Conservation (phyloP, 2,329 filamentous ascomycete species). For the Macroventuria anomochaeta region DNA sequence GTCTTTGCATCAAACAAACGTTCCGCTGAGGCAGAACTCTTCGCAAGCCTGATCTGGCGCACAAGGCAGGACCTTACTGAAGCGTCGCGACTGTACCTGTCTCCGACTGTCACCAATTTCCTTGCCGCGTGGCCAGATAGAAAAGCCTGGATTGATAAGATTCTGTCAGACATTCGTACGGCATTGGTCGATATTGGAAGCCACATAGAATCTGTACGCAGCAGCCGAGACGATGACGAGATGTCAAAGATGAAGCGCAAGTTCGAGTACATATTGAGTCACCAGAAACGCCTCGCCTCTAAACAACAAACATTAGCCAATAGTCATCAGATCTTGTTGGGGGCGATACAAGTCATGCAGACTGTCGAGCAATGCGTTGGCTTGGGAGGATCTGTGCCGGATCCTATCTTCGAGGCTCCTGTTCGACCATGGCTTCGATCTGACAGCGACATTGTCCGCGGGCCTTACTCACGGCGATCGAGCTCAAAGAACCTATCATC, state of each 20-base stretch:
- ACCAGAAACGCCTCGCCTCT: conserved; percentile 36
- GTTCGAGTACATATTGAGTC: conserved; percentile 38
- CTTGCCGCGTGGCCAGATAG: conserved; percentile 32
- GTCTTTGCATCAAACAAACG: conserved; percentile 28
- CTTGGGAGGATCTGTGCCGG: conserved; percentile 9
- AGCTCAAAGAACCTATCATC: conserved; percentile 31
- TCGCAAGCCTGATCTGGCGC: conserved; percentile 36
- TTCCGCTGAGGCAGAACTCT: conserved; percentile 31
- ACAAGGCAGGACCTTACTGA: conserved; percentile 37
- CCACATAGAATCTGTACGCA: conserved; percentile 35
- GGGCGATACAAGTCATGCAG: conserved; percentile 39
- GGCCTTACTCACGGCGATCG: conserved; percentile 33
- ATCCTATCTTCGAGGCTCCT: conserved; percentile 31
- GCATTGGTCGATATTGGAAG: conserved; percentile 40
- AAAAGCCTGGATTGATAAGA: conserved; percentile 34
- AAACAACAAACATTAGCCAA: conserved; percentile 28
- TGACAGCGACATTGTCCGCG: conserved; percentile 21
- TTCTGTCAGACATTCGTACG: conserved; percentile 30
- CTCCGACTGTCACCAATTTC: conserved; percentile 28
- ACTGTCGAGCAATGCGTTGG: conserved; percentile 29
- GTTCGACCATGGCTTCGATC: conserved; percentile 29
- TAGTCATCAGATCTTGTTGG: conserved; percentile 38
- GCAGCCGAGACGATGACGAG: conserved; percentile 28
- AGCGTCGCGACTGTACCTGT: conserved; percentile 35
- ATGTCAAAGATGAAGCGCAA: conserved; percentile 33